Percentiles rank a stretch among this genome's conserved stretches.
Conservation (phyloP, 352 stramenopile species). For the Blastocystis sp. region DNA sequence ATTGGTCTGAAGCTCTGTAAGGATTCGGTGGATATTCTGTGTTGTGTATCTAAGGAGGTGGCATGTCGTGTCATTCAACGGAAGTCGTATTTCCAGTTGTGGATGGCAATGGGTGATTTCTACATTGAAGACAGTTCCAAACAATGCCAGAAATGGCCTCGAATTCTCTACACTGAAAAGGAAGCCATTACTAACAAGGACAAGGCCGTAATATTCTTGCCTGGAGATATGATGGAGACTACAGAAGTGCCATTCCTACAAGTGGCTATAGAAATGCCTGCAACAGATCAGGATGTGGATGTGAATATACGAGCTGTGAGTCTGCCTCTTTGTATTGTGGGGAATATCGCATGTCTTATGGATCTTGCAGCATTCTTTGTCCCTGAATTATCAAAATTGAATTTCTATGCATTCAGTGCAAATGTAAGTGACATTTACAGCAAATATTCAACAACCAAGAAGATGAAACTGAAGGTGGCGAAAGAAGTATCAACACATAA, state of each 20-base stretch:
- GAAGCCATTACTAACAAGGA: conserved; percentile 10
- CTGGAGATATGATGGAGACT: neutral
- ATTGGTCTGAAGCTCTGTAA: neutral
- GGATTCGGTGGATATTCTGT: neutral
- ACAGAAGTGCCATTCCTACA: conserved; percentile 27
- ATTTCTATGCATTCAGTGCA: conserved; percentile 33
- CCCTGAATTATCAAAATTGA: conserved; percentile 26
- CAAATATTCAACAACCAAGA: conserved; percentile 7
- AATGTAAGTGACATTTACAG: neutral
- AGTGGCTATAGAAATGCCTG: conserved; percentile 23
- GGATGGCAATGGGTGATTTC: conserved; percentile 9
- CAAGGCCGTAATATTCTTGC: neutral
- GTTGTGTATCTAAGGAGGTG: neutral
- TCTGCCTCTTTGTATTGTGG: conserved; percentile 46
- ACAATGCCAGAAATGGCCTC: neutral
- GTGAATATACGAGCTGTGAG: neutral
- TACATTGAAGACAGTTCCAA: neutral
- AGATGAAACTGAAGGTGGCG: conserved; percentile 22
- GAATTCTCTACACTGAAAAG: conserved; percentile 23
- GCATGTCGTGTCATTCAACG: neutral
- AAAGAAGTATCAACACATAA: conserved; percentile 39
- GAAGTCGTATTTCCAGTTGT: conserved; percentile 26
- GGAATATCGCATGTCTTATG: conserved; percentile 13
- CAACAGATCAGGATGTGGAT: neutral
- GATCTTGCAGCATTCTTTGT: conserved; percentile 34